Base-by-base conservation (phyloP, 2,329 filamentous ascomycete species). In the Pseudogymnoascus sp. region DNA sequence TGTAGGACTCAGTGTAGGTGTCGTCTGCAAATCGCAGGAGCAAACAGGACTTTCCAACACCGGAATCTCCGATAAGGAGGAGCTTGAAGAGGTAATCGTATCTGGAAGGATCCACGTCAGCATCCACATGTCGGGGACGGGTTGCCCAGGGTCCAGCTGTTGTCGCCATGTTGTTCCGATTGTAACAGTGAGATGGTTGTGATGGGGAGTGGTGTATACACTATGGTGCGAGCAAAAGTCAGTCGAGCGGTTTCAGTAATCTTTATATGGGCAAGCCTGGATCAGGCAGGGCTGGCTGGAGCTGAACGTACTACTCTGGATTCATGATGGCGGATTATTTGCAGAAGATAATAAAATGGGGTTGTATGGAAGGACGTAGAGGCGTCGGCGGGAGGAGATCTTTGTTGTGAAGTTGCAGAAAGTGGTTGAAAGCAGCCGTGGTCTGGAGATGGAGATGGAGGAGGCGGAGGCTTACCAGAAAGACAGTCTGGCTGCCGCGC, bases 71-170 rank as follows among this genome's bases (percentile, higher is more conserved):
- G 87, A 99, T 99, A 83, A 99, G 93, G 80, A 99, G 91, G 70
- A 99, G 92, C 88, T 99, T 99, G 88, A 99, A 99, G 75, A 99
- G 92, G 80, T 99, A 99, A 79, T 99, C 95, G 90, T 99, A 99
- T 95, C 95, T 97, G 75, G 65, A 64, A 64, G 61, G 37, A 61
- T 65, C 63, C 26, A 63, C 44, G 67, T 73, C 63, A 73, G 68
- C 65, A 62, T 61, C 40, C 38, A 19, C n/a, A 16, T 31, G 37
- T 37, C 29, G 35, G 53, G 50, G n/a, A 16, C 35, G 42, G 4
- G 16, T 11, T 62, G 42, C 24, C 29, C 40, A 61, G 31, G n/a
- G 37, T 44, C 33, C 19, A 61, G 56, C 11, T 61, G 37, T 53
- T 50, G 42, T 53, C 33, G 44, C 29, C 33, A 50, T 37, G 19